phyloP scores from a whole-genome alignment of 257 asterid genomes.

The Fraxinus cuspidata region DNA sequence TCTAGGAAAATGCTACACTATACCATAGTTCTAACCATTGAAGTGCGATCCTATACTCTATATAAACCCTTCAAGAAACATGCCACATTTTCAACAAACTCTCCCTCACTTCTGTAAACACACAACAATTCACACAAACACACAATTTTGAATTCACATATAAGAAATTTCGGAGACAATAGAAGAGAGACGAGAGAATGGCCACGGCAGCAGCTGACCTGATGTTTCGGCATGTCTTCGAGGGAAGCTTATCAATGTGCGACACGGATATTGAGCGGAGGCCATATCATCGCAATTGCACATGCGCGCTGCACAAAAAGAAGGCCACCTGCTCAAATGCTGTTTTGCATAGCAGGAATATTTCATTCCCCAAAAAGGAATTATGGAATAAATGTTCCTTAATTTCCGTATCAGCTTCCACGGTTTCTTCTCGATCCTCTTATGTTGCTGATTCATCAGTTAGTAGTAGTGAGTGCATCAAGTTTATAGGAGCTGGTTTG shows the following conservation, averaged over 20 bases:
- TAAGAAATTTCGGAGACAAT: neutral
- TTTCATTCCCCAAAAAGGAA: constrained; percentile 29
- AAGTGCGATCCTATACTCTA: neutral
- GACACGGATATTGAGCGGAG: constrained; percentile 44
- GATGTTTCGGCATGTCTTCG: constrained; percentile 30
- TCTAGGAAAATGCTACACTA: neutral
- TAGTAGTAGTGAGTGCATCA: neutral
- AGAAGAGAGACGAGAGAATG: constrained; percentile 27
- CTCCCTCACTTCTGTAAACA: neutral
- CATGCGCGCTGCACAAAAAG: constrained; percentile 42
- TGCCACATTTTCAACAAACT: neutral
- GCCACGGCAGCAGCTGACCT: constrained; percentile 36
- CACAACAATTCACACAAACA: neutral
- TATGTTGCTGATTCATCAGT: neutral
- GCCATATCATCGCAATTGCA: constrained; percentile 44
- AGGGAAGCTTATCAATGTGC: constrained; percentile 35
- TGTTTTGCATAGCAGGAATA: constrained; percentile 18
- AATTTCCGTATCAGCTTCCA: neutral
- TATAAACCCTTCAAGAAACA: neutral
- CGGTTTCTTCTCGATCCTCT: neutral
- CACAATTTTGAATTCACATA: neutral
- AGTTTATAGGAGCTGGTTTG: neutral
- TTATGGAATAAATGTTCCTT: neutral
- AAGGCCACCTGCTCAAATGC: constrained; percentile 29
- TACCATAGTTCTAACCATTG: neutral